Conservation (phyloP, 352 stramenopile genomes). For the Pythium dissotocum region DNA sequence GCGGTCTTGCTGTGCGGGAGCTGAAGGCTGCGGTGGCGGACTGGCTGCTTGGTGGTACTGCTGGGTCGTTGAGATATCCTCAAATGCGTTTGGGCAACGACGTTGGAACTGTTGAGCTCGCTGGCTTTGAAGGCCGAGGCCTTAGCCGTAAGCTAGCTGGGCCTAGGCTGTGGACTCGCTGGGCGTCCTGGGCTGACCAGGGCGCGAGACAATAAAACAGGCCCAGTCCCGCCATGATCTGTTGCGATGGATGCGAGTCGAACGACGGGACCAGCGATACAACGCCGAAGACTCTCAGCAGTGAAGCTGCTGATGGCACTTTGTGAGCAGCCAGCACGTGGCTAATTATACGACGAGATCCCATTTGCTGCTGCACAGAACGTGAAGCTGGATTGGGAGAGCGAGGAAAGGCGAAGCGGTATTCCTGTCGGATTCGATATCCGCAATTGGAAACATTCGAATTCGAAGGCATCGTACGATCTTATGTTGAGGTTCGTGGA, state of each 20-base stretch:
- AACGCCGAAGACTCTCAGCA: no score
- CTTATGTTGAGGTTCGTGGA: slow-evolving; percentile 2
- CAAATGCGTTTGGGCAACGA: slow-evolving; percentile 17
- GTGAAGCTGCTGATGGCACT: not conserved
- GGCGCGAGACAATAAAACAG: slow-evolving; percentile 16
- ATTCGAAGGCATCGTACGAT: not conserved
- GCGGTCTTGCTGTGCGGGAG: not conserved
- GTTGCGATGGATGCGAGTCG: slow-evolving; percentile 4
- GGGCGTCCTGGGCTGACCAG: slow-evolving; percentile 21
- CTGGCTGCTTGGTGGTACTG: not conserved
- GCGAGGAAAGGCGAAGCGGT: no score
- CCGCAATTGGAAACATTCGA: slow-evolving; percentile 9
- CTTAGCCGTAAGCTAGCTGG: not conserved
- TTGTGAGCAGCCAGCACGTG: not conserved
- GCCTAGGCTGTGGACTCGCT: not conserved
- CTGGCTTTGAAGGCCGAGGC: slow-evolving; percentile 1
- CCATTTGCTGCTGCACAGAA: slow-evolving; percentile 2
- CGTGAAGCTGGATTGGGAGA: not conserved
- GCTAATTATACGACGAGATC: slow-evolving; percentile 2
- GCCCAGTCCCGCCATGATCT: not conserved
- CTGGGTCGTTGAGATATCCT: slow-evolving; percentile 21
- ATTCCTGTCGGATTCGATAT: slow-evolving; percentile 3
- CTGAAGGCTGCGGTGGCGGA: not conserved
- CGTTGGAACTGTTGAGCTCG: not conserved
- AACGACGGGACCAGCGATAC: not conserved